Conservation (phyloP, 192 early-diverging fungal genomes). For the Coemansia sp. region DNA sequence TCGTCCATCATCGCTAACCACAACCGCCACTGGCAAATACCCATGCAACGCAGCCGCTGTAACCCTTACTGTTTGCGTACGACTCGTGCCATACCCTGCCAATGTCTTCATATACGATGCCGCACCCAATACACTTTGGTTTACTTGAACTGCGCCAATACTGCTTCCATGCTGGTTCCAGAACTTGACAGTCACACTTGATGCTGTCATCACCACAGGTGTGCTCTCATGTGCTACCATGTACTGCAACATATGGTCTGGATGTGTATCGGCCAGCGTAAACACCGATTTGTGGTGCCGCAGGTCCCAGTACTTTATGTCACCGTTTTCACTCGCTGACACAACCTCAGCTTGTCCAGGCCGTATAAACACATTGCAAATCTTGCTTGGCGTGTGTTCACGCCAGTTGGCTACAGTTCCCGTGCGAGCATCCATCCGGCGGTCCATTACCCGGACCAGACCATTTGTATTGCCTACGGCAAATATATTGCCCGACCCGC, state of each 20-base stretch:
- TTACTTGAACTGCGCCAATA: slow-evolving; percentile 35
- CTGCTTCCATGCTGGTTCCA: slow-evolving; percentile 51
- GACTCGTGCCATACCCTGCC: slow-evolving; percentile 22
- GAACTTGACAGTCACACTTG: slow-evolving; percentile 39
- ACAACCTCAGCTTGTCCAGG: slow-evolving; percentile 41
- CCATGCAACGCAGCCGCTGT: slow-evolving; percentile 28
- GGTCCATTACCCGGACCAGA: slow-evolving; percentile 51
- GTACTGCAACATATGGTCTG: slow-evolving; percentile 11
- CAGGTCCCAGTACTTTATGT: slow-evolving; percentile 54
- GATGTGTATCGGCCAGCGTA: slow-evolving; percentile 33
- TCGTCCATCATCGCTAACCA: slow-evolving; percentile 44
- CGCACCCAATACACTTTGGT: not conserved
- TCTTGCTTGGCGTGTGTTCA: slow-evolving; percentile 28
- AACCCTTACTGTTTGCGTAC: not conserved
- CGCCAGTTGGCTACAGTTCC: slow-evolving; percentile 45
- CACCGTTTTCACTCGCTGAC: slow-evolving; percentile 39
- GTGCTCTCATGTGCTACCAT: slow-evolving; percentile 48
- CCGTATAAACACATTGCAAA: slow-evolving; percentile 41
- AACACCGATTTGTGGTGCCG: slow-evolving; percentile 21
- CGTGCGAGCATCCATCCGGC: slow-evolving; percentile 31
- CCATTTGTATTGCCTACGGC: slow-evolving; percentile 45
- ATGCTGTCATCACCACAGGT: slow-evolving; percentile 44
- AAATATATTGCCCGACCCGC: slow-evolving; percentile 39
- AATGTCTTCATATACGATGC: slow-evolving; percentile 38
- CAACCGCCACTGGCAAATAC: slow-evolving; percentile 44